These are phyloP conservation scores for Chalaropsis thielavioides DNA, from an alignment of 2,329 filamentous ascomycete species.

Conservation along the genomic window DNA sequence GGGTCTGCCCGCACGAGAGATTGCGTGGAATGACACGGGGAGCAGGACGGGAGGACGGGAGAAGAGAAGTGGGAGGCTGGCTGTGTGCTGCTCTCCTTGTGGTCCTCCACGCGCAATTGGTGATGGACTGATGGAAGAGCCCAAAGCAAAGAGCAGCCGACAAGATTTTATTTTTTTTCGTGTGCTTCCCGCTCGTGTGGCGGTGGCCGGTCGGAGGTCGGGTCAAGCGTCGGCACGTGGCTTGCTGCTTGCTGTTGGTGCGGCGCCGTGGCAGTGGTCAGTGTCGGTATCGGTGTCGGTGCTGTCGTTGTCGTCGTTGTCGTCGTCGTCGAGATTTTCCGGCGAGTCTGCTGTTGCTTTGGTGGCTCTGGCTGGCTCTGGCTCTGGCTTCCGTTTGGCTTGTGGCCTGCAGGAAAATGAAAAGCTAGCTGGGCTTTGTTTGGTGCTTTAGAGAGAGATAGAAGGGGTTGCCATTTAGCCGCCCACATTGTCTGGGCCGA, in stretches of 20 bases:
- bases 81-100: not conserved
- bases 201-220: not conserved
- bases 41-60: not conserved
- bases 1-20: not conserved
- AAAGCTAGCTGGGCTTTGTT: not conserved
- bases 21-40: not conserved
- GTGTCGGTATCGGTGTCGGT: no score
- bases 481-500: conserved; percentile 4
- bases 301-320: no score
- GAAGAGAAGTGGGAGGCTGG: not conserved
- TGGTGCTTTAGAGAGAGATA: not conserved
- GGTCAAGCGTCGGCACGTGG: not conserved
- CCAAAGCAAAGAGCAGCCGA: not conserved
- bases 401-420: not conserved
- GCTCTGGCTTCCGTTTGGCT: not conserved
- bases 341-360: not conserved
- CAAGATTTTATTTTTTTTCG: no score
- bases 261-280: no score
- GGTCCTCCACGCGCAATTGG: conserved; percentile 7
- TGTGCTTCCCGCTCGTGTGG: not conserved
- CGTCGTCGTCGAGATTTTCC: no score
- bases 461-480: conserved; percentile 14
- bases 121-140: not conserved
- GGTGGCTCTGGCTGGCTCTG: no score
- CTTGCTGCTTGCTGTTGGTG: no score